These are phyloP conservation scores for Teunomyces lycoperdinae DNA, from an alignment of 805 yeast species.

Conservation along the genomic window DNA sequence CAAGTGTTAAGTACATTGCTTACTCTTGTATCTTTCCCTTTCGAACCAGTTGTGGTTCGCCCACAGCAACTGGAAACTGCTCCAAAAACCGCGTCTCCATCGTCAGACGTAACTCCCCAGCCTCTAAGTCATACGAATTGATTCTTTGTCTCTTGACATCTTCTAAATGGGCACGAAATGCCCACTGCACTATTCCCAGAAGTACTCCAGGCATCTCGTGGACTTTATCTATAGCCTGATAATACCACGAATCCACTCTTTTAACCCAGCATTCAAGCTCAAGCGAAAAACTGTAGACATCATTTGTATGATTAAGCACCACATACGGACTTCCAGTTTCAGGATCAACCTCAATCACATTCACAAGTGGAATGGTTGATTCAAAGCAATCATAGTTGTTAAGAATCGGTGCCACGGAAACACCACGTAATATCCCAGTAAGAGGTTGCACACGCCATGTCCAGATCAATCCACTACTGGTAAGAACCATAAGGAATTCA, in stretches of 20 bases:
- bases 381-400: slow-evolving; percentile 26
- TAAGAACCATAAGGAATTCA: slow-evolving; percentile 40
- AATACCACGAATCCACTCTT: slow-evolving; percentile 46
- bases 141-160: slow-evolving; percentile 8
- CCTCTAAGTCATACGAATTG: slow-evolving; percentile 9
- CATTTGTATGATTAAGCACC: slow-evolving; percentile 28
- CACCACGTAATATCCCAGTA: slow-evolving; percentile 34
- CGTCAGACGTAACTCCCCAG: slow-evolving; percentile 5
- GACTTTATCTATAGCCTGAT: slow-evolving; percentile 10
- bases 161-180: slow-evolving; percentile 7
- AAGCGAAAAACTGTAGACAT: slow-evolving; percentile 42
- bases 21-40: slow-evolving; percentile 15
- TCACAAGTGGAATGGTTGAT: slow-evolving; percentile 7
- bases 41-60: slow-evolving; percentile 8
- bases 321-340: slow-evolving; percentile 43
- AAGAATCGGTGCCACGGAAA: slow-evolving; percentile 54
- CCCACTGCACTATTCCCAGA: background rate
- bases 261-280: slow-evolving; percentile 47
- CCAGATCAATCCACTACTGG: slow-evolving; percentile 49
- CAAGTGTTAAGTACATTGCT: slow-evolving; percentile 20
- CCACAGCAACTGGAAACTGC: background rate
- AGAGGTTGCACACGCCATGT: slow-evolving; percentile 46
- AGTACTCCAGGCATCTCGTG: slow-evolving; percentile 4
- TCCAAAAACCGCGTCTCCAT: background rate
- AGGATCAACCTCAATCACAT: slow-evolving; percentile 29